phyloP scores from a whole-genome alignment of 306 rosid genomes.

The Cyamopsis tetragonoloba region DNA sequence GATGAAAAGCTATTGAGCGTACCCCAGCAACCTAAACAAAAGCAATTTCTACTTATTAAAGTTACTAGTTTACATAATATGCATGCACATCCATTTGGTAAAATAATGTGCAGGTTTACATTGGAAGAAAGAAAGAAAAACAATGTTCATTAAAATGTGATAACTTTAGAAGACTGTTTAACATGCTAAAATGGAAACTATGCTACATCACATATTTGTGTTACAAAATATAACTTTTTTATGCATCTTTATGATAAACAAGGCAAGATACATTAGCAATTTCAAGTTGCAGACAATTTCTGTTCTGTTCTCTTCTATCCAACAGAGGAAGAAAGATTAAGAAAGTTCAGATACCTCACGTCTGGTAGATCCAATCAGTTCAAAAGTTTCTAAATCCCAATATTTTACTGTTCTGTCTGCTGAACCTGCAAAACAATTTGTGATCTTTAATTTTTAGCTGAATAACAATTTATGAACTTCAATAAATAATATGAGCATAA shows the following conservation, averaged over 20 bases:
- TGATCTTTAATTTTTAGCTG: neutral
- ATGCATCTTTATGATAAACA: neutral
- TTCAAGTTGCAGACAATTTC: neutral
- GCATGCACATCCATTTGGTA: neutral
- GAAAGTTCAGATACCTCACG: conserved; percentile 50
- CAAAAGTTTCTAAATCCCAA: conserved; percentile 86
- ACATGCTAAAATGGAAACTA: neutral
- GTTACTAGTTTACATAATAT: neutral
- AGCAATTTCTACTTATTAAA: neutral
- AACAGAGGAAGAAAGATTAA: neutral
- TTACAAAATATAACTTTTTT: neutral
- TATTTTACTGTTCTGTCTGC: conserved; percentile 76
- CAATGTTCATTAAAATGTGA: too few relatives aligned
- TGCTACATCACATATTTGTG: neutral
- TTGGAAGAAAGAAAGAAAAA: conserved; percentile 1
- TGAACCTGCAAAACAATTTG: conserved; percentile 54
- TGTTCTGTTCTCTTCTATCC: too few relatives aligned
- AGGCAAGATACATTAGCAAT: neutral
- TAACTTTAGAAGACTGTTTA: too few relatives aligned
- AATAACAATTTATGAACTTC: neutral
- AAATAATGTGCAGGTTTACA: conserved; percentile 9
- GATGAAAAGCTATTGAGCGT: conserved; percentile 65
- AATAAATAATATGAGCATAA: neutral
- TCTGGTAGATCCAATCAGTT: conserved; percentile 72
- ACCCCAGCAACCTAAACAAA: conserved; percentile 61